Evolutionary conservation across 1,284 basidiomycete genomes (phyloP).

Genomic region (Trametes hirsuta): DNA sequence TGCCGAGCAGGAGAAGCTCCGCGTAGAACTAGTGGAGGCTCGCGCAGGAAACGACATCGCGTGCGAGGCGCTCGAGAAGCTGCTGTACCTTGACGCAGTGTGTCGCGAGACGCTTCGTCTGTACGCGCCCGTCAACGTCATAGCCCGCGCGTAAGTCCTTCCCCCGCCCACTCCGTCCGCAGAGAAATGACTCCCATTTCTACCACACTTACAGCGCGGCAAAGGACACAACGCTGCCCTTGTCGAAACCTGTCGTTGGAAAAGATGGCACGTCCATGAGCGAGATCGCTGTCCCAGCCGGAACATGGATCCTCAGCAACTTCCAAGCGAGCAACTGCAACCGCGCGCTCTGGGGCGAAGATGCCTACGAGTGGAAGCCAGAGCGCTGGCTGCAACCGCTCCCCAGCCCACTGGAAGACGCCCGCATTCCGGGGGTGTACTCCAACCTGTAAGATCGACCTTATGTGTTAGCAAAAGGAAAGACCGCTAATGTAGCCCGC

Average conservation of each 20-base stretch:
- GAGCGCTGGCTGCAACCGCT: conserved; percentile 23
- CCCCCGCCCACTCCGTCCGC: neutral
- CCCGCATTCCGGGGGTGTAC: conserved; percentile 24
- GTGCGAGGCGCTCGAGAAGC: conserved; percentile 32
- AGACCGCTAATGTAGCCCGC: neutral
- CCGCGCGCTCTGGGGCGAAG: conserved; percentile 25
- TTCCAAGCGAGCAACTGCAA: conserved; percentile 18
- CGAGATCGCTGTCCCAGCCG: conserved; percentile 17
- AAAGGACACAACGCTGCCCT: conserved; percentile 13
- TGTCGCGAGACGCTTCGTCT: conserved; percentile 36
- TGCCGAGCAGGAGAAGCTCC: conserved; percentile 21
- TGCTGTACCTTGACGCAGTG: conserved; percentile 37
- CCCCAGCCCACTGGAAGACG: conserved; percentile 10
- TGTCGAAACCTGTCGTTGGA: conserved; percentile 9
- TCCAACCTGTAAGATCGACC: conserved; percentile 20
- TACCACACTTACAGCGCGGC: neutral
- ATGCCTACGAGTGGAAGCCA: conserved; percentile 26
- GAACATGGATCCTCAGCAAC: conserved; percentile 12
- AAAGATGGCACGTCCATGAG: conserved; percentile 12
- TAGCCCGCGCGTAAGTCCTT: conserved; percentile 5
- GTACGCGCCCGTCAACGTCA: conserved; percentile 8
- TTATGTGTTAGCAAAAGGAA: neutral
- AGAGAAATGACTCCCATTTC: neutral
- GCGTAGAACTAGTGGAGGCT: conserved; percentile 28
- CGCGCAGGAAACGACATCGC: conserved; percentile 25